Evolutionary conservation across 371 early-diverging fungal species (phyloP).

Genomic region (Mucor piriformis): DNA sequence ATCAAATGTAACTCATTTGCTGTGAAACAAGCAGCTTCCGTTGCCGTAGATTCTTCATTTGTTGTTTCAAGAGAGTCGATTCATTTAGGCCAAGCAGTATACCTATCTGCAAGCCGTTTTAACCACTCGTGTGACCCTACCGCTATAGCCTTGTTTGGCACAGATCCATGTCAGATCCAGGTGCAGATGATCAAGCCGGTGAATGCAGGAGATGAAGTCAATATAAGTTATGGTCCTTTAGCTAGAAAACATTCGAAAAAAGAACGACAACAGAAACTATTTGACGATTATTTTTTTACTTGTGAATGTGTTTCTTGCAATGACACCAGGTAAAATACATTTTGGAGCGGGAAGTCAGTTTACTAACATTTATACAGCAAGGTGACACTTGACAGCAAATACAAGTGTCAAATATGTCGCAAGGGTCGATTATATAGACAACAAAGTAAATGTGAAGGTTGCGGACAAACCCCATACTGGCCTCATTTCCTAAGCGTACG

Average conservation of each 20-base stretch:
- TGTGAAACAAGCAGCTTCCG: constrained; percentile 13
- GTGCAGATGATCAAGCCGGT: constrained; percentile 1
- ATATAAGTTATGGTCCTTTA: constrained; percentile 42
- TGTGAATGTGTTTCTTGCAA: constrained; percentile 34
- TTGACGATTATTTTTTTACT: constrained; percentile 31
- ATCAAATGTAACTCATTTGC: constrained; percentile 40
- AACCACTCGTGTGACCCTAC: constrained; percentile 43
- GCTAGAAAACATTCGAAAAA: constrained; percentile 9
- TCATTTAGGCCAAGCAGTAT: constrained; percentile 30
- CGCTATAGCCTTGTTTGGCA: constrained; percentile 31
- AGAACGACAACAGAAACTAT: constrained; percentile 18
- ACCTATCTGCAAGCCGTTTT: constrained; percentile 32
- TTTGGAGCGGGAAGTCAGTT: not conserved
- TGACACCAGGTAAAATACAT: constrained; percentile 5
- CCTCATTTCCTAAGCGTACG: constrained; percentile 14
- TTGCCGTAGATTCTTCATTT: not conserved
- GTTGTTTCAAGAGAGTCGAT: constrained; percentile 13
- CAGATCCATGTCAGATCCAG: constrained; percentile 5
- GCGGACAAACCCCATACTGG: constrained; percentile 16
- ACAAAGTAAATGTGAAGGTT: constrained; percentile 13
- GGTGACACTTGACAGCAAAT: constrained; percentile 9
- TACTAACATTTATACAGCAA: not conserved
- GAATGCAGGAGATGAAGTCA: constrained; percentile 3
- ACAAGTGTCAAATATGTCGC: constrained; percentile 27
- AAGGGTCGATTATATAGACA: constrained; percentile 13